Evolutionary conservation across 2,329 filamentous ascomycete species (phyloP), one percentile per base, ranked within the genome.

Genomic region (Penicillium sp.): DNA sequence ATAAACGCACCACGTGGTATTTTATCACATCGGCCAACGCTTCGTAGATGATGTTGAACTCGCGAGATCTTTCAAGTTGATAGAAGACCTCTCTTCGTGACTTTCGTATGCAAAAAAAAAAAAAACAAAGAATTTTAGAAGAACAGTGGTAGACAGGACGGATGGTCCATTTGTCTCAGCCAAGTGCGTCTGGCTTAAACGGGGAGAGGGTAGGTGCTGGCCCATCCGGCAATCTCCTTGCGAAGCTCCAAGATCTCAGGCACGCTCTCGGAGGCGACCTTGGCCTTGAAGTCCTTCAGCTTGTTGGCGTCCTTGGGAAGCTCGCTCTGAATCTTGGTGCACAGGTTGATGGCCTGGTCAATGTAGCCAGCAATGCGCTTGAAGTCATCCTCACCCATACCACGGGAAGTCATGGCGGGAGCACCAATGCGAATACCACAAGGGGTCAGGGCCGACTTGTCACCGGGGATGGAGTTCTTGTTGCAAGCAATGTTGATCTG

Each of bases 401-500:
- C 93, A 74, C 93, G 86, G 64, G 83, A 90, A 49, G 90, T 95
- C 93, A 98, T 98, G 71, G 93, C 93, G 41, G 93, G 93, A 39
- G 90, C 93, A 66, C 93, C 93, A 64, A 98, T 95, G 61, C 93
- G 89, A 71, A 98, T 85, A 77, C 93, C 93, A 66, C 85, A 89
- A 46, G 93, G 93, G 56, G 89, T 95, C 59, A 98, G 82, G 42
- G 93, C 93, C 50, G 88, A 95, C 80, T 95, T 96, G 80, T 98
- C 93, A 55, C 93, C 93, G 36, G 93, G 93, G 50, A 95, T 93
- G 52, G 88, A 86, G 83, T 98, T 98, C 84, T 98, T 98, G 84
- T 98, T 98, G 82, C 90, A 95, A 54, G 93, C 90, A 71, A 98
- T 95, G 79, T 95, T 95, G 75, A 96, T 93, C 72, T 94, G 87